Evolutionary conservation across 164 flowering plant species (phyloP).

Genomic region (Malania oleifera): DNA sequence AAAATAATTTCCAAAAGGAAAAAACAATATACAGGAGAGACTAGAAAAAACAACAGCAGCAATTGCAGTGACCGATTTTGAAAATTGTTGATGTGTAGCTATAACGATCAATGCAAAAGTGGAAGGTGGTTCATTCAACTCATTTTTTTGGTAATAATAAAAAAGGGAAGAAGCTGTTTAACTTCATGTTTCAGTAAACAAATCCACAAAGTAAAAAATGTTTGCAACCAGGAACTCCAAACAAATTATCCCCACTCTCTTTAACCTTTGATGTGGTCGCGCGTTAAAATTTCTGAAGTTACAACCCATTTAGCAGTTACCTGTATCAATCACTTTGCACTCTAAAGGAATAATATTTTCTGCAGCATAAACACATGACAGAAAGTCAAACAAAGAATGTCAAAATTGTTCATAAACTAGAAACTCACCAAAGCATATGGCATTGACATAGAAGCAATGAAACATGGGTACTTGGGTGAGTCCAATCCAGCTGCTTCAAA

Average conservation of each 20-base stretch:
- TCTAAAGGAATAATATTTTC: background rate
- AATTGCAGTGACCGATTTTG: background rate
- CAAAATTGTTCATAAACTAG: background rate
- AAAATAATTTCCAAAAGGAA: too few species aligned
- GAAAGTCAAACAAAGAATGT: background rate
- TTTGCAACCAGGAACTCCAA: too few species aligned
- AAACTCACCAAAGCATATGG: slow-evolving; percentile 10
- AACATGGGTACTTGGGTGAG: slow-evolving; percentile 6
- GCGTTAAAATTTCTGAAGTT: too few species aligned
- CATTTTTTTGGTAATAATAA: too few species aligned
- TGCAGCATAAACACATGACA: too few species aligned
- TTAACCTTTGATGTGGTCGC: too few species aligned
- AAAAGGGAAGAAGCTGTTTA: too few species aligned
- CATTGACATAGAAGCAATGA: background rate
- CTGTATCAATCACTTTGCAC: background rate
- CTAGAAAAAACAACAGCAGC: background rate
- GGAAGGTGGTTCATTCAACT: too few species aligned
- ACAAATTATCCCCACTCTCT: background rate
- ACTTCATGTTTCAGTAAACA: too few species aligned
- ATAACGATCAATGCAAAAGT: too few species aligned
- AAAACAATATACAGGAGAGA: background rate
- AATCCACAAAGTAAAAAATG: too few species aligned
- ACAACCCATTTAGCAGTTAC: background rate
- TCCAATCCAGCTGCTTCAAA: slow-evolving; percentile 5
- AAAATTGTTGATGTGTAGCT: too few species aligned